Conservation (phyloP, 768 basidiomycete genomes). For the Suillus discolor region DNA sequence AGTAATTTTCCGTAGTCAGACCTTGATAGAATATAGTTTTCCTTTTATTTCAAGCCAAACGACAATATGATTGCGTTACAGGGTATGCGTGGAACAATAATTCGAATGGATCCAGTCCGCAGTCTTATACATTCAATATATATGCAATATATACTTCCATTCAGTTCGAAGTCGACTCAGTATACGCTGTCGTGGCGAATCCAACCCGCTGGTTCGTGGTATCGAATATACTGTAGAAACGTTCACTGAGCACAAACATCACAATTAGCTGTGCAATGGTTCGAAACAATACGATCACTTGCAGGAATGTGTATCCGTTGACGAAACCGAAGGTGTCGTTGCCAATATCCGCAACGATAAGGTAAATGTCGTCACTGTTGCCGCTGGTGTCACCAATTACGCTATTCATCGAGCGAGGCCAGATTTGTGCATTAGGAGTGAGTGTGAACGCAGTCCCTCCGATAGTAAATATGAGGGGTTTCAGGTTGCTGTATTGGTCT, state of each 20-base stretch:
- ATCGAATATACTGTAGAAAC: slow-evolving; percentile 41
- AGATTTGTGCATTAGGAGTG: slow-evolving; percentile 34
- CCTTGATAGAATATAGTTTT: background rate
- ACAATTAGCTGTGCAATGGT: background rate
- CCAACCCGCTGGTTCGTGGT: slow-evolving; percentile 33
- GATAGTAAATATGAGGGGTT: slow-evolving; percentile 15
- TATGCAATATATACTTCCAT: background rate
- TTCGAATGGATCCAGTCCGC: background rate
- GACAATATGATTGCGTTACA: background rate
- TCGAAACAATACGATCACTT: slow-evolving; percentile 13
- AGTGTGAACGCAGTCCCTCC: slow-evolving; percentile 27
- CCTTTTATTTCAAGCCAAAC: background rate
- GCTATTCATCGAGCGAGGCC: slow-evolving; percentile 37
- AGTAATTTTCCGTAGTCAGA: too few species aligned
- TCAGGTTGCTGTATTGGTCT: slow-evolving; percentile 11
- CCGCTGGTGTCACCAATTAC: slow-evolving; percentile 29
- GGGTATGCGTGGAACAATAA: background rate
- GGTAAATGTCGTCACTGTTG: slow-evolving; percentile 3
- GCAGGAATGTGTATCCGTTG: slow-evolving; percentile 15
- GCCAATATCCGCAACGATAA: slow-evolving; percentile 26
- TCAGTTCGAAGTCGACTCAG: slow-evolving; percentile 15
- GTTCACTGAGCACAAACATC: slow-evolving; percentile 17
- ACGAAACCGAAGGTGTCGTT: slow-evolving; percentile 22
- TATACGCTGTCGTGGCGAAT: slow-evolving; percentile 37
- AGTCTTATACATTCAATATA: background rate